A percentile compares a stretch with the other conserved stretches of the same genome.
phyloP scores from a whole-genome alignment of 2,329 filamentous ascomycete species.

The Fusarium chaquense region DNA sequence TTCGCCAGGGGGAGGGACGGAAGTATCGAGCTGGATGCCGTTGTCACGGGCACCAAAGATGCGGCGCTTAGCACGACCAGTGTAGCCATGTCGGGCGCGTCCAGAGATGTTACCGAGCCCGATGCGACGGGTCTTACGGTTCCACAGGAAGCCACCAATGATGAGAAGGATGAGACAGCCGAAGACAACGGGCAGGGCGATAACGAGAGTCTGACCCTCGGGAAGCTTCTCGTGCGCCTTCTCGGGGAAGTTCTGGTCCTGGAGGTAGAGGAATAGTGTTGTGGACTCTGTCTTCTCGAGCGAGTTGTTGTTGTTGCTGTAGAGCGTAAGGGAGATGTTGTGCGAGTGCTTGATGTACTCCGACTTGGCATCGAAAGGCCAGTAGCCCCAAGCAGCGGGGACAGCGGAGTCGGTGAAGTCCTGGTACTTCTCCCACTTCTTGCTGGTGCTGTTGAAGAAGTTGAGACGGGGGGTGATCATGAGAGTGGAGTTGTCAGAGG shows the following conservation, averaged over 20 bases:
- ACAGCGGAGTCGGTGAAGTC: conserved; percentile 55
- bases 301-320: conserved; percentile 53
- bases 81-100: conserved; percentile 59
- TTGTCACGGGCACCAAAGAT: conserved; percentile 54
- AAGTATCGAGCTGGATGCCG: conserved; percentile 61
- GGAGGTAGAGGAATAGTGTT: conserved; percentile 56
- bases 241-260: conserved; percentile 52
- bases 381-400: conserved; percentile 61
- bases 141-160: conserved; percentile 69
- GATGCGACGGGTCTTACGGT: conserved; percentile 63
- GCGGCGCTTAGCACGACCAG: conserved; percentile 55
- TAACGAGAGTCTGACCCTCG: conserved; percentile 59
- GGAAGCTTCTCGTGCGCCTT: conserved; percentile 51
- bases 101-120: conserved; percentile 65
- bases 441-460: conserved; percentile 54
- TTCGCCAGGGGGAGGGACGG: conserved; percentile 44
- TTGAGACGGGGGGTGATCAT: conserved; percentile 56
- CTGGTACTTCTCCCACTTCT: conserved; percentile 50
- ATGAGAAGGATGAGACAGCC: conserved; percentile 61
- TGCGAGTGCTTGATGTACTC: conserved; percentile 53
- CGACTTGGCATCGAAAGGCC: conserved; percentile 57
- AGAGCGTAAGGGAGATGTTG: conserved; percentile 64
- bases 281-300: conserved; percentile 56
- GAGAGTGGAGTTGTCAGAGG: conserved; percentile 52
- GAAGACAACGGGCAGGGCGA: conserved; percentile 65